Base-by-base conservation (phyloP, 768 basidiomycete genomes). In the Kwoniella dejecticola region DNA sequence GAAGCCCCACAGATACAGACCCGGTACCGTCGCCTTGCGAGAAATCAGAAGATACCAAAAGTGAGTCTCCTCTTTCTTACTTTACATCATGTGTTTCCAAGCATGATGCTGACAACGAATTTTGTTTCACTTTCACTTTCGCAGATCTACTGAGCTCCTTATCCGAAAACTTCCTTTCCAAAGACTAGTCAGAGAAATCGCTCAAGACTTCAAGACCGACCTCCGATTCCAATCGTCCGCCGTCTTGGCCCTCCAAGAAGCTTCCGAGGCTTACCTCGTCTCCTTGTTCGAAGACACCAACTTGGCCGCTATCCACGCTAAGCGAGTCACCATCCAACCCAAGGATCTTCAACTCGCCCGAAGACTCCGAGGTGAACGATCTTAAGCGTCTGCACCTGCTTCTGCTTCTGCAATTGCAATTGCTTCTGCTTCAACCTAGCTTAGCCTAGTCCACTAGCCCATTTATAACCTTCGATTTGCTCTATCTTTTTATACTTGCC, bases 131-230 rank as follows among this genome's bases (percentile, higher is more conserved):
- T 50, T 40, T 53, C 3, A 19, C 29, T 31, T 30, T n/a, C 3
- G 24, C 66, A 82, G 82, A 75, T 82, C 82, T 52, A 83, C 83
- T 66, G 83, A 83, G 73, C 80, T 83, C 66, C 77, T 83, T 64
- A 83, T 83, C 79, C 75, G 83, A 65, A 83, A 83, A 77, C 78
- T 86, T 61, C 67, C 69, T 69, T 88, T 88, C 83, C 86, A 88
- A 76, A 83, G 87, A 62, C 83, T 89, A 63, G 87, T 89, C 63
- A 86, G 87, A 80, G 88, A 89, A 77, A 89, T 89, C 69, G 87
- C 87, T 49, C 88, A 89, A 80, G 88, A 89, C 80, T 88, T 88
- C 84, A 89, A 89, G 86, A 88, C 87, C 66, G 88, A 89, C 73
- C 84, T 89, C 59, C 86, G 87, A 60, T 89, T 89, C 75, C 82